These are phyloP conservation scores for Chlorencoelia australis DNA, from an alignment of 2,329 filamentous ascomycete species.

Conservation along the genomic window DNA sequence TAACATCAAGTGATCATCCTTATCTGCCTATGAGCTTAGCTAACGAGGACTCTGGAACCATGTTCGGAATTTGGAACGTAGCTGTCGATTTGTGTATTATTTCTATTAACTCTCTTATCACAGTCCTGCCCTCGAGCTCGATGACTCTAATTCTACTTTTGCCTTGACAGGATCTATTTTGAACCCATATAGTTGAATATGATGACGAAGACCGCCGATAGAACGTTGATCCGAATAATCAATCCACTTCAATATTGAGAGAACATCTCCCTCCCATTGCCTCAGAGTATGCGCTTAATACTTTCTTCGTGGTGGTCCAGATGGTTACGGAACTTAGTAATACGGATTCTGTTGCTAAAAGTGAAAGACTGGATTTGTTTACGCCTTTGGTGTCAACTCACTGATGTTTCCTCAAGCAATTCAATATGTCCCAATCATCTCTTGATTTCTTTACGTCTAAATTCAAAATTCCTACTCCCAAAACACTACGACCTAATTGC, in stretches of 20 bases:
- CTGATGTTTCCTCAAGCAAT: background rate
- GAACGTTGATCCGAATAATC: conserved; percentile 14
- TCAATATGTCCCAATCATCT: background rate
- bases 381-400: no score
- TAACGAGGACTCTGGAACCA: conserved; percentile 1
- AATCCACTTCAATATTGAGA: no score
- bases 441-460: background rate
- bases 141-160: conserved; percentile 7
- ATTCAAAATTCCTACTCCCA: background rate
- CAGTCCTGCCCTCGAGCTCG: background rate
- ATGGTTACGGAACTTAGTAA: no score
- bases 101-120: background rate
- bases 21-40: no score
- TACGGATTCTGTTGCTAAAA: no score
- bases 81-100: background rate
- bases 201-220: conserved; percentile 13
- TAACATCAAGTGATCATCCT: background rate
- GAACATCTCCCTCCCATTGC: no score
- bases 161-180: conserved; percentile 8
- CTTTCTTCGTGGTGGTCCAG: no score
- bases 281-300: no score
- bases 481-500: background rate
- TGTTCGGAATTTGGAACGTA: background rate
- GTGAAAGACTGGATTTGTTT: no score
- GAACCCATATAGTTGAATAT: conserved; percentile 17